Evolutionary conservation across 257 asterid genomes (phyloP).

Genomic region (Plantago major): DNA sequence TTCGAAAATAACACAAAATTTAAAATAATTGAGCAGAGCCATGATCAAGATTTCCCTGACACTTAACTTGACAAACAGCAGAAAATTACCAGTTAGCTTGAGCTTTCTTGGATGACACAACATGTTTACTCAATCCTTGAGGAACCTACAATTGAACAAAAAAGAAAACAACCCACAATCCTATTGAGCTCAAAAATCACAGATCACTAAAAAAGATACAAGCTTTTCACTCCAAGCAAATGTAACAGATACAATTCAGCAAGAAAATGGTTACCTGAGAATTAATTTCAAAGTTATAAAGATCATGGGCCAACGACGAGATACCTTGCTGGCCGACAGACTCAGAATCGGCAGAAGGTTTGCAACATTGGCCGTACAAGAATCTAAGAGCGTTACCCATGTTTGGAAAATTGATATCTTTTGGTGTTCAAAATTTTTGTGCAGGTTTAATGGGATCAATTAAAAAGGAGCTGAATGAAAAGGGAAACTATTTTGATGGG

Average conservation of each 20-base stretch:
- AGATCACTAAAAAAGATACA: background rate
- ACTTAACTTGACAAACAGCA: background rate
- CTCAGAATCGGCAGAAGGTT: constrained; percentile 51
- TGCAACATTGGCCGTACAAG: constrained; percentile 44
- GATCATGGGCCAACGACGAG: constrained; percentile 79
- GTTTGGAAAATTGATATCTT: background rate
- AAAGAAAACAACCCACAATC: background rate
- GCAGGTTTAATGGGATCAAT: too few relatives aligned
- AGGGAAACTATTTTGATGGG: background rate
- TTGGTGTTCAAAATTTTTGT: background rate
- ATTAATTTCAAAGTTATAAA: constrained; percentile 75
- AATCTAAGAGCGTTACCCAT: constrained; percentile 85
- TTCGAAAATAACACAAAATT: background rate
- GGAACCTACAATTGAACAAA: constrained; percentile 55
- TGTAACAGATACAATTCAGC: background rate
- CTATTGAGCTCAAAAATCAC: background rate
- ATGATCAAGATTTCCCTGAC: background rate
- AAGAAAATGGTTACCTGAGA: constrained; percentile 44
- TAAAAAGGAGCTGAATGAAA: constrained; percentile 3
- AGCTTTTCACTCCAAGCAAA: too few relatives aligned
- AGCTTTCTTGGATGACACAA: constrained; percentile 78
- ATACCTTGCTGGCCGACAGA: constrained; percentile 58
- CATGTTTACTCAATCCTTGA: constrained; percentile 64
- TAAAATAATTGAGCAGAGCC: background rate
- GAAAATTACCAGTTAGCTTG: constrained; percentile 74